A percentile compares a stretch with the other conserved stretches of the same genome.
Conservation (phyloP, 441 rosid genomes). For the Arabidopsis hybrid region DNA sequence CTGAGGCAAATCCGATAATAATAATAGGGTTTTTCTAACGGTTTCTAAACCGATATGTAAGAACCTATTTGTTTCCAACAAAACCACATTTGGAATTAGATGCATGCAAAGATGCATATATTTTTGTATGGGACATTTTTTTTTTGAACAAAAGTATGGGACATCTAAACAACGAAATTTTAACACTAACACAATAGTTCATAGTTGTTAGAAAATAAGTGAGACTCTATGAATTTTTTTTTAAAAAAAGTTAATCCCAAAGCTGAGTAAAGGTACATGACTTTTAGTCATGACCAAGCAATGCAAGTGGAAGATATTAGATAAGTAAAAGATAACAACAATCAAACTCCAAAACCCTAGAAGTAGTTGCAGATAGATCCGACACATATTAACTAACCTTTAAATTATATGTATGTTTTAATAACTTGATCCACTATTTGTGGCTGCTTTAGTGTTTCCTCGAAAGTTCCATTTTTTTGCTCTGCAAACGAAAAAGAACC, state of each 20-base stretch:
- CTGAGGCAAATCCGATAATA: no score
- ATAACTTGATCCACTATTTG: constrained; percentile 30
- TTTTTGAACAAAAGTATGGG: no score
- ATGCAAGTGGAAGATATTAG: constrained; percentile 15
- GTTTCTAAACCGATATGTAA: no score
- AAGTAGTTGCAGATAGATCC: constrained; percentile 37
- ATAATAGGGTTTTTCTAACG: no score
- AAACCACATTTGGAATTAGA: no score
- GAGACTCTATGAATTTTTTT: background rate
- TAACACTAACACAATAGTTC: background rate
- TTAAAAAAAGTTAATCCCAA: background rate
- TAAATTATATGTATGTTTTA: background rate
- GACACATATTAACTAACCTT: constrained; percentile 35
- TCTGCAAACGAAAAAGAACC: background rate
- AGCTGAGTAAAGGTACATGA: constrained; percentile 1
- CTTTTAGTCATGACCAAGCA: constrained; percentile 27
- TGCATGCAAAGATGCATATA: no score
- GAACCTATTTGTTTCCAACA: no score
- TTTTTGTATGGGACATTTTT: no score
- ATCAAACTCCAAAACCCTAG: constrained; percentile 17
- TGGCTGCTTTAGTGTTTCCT: constrained; percentile 40
- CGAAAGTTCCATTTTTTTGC: constrained; percentile 33
- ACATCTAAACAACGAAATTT: background rate
- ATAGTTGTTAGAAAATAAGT: background rate
- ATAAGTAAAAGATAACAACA: background rate